Conservation (phyloP, 495 filamentous ascomycete genomes). For the Penicillium tannophilum region DNA sequence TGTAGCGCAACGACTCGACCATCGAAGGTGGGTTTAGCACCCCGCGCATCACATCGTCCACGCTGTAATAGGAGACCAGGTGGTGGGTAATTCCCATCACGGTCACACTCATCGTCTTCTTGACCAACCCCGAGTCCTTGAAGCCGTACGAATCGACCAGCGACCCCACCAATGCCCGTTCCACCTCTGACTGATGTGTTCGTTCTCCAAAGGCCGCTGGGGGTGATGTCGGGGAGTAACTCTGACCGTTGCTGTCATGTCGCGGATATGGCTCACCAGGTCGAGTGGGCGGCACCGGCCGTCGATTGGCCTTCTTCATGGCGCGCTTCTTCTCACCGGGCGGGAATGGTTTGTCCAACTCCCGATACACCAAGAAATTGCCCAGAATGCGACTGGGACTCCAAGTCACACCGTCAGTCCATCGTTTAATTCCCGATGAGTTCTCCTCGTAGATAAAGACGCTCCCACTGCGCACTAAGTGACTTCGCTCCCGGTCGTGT, state of each 20-base stretch:
- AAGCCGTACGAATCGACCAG: constrained; percentile 86
- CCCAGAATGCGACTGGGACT: constrained; percentile 86
- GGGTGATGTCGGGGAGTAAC: constrained; percentile 47
- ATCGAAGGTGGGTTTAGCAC: constrained; percentile 63
- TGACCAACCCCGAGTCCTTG: constrained; percentile 80
- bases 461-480: constrained; percentile 77
- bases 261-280: constrained; percentile 58
- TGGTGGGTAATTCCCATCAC: constrained; percentile 72
- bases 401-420: constrained; percentile 91
- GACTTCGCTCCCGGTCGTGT: constrained; percentile 75
- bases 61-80: constrained; percentile 84
- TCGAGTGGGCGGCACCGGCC: constrained; percentile 38
- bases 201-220: constrained; percentile 41
- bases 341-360: constrained; percentile 77
- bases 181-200: constrained; percentile 53
- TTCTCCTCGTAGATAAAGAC: constrained; percentile 91
- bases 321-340: constrained; percentile 89
- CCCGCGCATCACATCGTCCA: constrained; percentile 69
- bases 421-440: constrained; percentile 86
- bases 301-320: constrained; percentile 65
- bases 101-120: constrained; percentile 87
- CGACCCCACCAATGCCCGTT: constrained; percentile 76
- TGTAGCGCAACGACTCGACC: constrained; percentile 54
- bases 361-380: constrained; percentile 89
- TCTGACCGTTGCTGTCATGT: constrained; percentile 44